Conservation (phyloP, 129 eudicot species). For the Calendula officinalis region DNA sequence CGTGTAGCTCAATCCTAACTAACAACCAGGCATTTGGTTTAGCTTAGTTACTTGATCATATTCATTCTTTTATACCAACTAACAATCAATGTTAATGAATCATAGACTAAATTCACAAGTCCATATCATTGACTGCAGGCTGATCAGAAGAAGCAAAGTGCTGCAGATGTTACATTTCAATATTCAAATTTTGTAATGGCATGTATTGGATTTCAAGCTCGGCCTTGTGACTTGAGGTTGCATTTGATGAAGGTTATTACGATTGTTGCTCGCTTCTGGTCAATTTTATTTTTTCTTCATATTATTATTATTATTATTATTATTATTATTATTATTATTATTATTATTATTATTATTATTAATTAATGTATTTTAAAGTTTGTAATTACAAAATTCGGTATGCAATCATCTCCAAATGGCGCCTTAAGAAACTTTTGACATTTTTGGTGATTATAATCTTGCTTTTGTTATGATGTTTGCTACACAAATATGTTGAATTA, state of each 20-base stretch:
- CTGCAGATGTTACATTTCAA: slow-evolving; percentile 76
- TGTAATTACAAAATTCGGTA: background rate
- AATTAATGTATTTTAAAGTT: background rate
- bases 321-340: too few relatives aligned
- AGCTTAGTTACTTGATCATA: background rate
- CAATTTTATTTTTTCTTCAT: background rate
- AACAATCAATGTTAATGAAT: background rate
- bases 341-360: too few relatives aligned
- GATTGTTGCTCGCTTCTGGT: slow-evolving; percentile 15
- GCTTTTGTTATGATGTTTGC: background rate
- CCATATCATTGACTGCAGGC: slow-evolving; percentile 35
- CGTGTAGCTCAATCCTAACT: slow-evolving; percentile 8
- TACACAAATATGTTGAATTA: background rate
- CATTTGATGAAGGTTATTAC: slow-evolving; percentile 87
- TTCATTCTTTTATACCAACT: background rate
- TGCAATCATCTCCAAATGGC: background rate
- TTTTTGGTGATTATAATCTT: slow-evolving; percentile 1
- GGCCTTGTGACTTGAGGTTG: slow-evolving; percentile 91
- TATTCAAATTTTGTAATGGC: slow-evolving; percentile 84
- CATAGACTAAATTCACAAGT: background rate
- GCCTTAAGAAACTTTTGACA: background rate
- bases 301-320: too few relatives aligned
- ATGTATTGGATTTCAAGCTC: slow-evolving; percentile 80
- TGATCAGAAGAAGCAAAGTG: slow-evolving; percentile 94
- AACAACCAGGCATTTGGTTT: background rate